These are phyloP conservation scores for Pseudonitzschia multiseries DNA, from an alignment of 108 stramenopile genomes.

Conservation along the genomic window DNA sequence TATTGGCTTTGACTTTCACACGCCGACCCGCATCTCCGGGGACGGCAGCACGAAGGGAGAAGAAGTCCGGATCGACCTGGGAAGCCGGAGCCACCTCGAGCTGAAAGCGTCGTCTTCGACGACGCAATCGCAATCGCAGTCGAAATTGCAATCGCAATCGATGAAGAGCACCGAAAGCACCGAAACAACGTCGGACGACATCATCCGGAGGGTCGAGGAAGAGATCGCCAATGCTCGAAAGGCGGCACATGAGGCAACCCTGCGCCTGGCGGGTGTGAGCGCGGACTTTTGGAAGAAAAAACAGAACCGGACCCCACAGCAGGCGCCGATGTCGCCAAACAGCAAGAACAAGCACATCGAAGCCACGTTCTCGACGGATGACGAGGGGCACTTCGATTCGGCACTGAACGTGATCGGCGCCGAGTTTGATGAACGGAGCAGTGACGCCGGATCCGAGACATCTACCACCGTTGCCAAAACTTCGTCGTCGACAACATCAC, in stretches of 20 bases:
- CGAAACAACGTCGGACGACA: slow-evolving; percentile 38
- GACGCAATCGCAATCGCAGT: too few relatives aligned
- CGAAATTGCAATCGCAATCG: too few relatives aligned
- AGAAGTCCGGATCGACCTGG: too few relatives aligned
- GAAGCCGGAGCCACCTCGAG: too few relatives aligned
- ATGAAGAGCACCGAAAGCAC: not conserved
- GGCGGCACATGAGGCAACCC: slow-evolving; percentile 34
- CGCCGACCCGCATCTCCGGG: too few relatives aligned
- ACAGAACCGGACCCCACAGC: not conserved
- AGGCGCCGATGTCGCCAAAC: too few relatives aligned
- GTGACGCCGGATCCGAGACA: not conserved
- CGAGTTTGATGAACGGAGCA: slow-evolving; percentile 1
- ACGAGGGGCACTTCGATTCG: slow-evolving; percentile 9
- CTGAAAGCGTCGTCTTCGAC: too few relatives aligned
- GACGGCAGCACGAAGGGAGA: too few relatives aligned
- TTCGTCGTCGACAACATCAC: not conserved
- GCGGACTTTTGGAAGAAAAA: slow-evolving; percentile 7
- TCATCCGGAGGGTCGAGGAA: slow-evolving; percentile 50
- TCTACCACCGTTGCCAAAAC: too few relatives aligned
- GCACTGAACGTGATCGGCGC: not conserved
- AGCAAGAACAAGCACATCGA: too few relatives aligned
- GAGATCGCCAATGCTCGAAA: slow-evolving; percentile 49
- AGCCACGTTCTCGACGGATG: not conserved
- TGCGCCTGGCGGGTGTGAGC: slow-evolving; percentile 32
- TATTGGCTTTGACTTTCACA: too few relatives aligned